These are phyloP conservation scores for Mucor piriformis DNA, from an alignment of 371 early-diverging fungal genomes.

Conservation along the genomic window DNA sequence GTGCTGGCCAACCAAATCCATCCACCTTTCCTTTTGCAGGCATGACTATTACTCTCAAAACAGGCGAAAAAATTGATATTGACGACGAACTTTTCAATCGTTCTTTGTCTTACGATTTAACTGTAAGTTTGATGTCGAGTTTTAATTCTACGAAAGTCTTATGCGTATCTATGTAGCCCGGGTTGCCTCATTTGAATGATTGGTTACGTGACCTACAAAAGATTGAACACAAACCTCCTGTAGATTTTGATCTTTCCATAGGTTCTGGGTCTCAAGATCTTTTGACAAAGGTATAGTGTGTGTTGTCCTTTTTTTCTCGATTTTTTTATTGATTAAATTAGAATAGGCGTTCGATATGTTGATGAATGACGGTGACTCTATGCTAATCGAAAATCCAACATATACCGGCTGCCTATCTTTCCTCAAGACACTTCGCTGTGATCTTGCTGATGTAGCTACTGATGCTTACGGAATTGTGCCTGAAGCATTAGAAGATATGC, in stretches of 20 bases:
- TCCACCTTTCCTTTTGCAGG: conserved; percentile 73
- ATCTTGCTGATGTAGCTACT: conserved; percentile 63
- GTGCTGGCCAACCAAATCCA: conserved; percentile 79
- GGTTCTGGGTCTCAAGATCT: conserved; percentile 81
- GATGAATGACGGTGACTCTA: conserved; percentile 59
- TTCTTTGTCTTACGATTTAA: conserved; percentile 59
- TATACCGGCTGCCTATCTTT: conserved; percentile 80
- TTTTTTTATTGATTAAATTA: not conserved
- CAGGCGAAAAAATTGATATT: conserved; percentile 59
- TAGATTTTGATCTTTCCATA: conserved; percentile 65
- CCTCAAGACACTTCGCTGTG: conserved; percentile 65
- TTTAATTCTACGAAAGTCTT: not conserved
- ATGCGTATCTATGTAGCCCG: conserved; percentile 44
- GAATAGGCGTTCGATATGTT: conserved; percentile 72
- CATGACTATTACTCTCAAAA: conserved; percentile 61
- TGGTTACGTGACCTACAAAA: conserved; percentile 70
- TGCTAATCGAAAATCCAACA: conserved; percentile 76
- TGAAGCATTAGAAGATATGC: conserved; percentile 46
- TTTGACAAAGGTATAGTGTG: conserved; percentile 55
- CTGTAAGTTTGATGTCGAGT: conserved; percentile 36
- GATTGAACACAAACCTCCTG: conserved; percentile 62
- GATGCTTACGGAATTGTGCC: conserved; percentile 62
- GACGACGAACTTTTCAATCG: conserved; percentile 45
- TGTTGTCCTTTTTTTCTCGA: not conserved
- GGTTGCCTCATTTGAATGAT: conserved; percentile 61